Conservation (phyloP, 169 alveolate species). For the Haemoproteus tartakovskyi region DNA sequence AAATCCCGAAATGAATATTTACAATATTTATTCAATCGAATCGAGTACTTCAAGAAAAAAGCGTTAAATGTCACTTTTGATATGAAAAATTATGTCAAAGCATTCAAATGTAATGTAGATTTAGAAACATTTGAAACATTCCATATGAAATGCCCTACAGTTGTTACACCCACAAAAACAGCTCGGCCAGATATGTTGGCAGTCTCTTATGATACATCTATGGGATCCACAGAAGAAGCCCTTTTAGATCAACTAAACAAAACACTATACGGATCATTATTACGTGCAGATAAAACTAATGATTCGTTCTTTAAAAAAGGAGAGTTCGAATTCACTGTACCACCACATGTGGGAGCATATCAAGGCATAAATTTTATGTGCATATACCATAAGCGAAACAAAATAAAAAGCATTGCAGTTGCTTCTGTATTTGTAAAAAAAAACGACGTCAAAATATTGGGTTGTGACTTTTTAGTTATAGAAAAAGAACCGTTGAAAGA, state of each 20-base stretch:
- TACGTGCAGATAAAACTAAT: slow-evolving; percentile 9
- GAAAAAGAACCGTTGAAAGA: no score
- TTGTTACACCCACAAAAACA: no score
- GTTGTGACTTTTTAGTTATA: slow-evolving; percentile 54
- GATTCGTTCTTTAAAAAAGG: slow-evolving; percentile 44
- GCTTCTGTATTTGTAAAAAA: slow-evolving; percentile 54
- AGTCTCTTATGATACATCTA: no score
- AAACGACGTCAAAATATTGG: slow-evolving; percentile 39
- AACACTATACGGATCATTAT: slow-evolving; percentile 10
- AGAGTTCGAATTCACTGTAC: slow-evolving; percentile 14
- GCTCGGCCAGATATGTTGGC: no score
- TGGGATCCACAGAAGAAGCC: slow-evolving; percentile 3
- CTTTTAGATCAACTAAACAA: slow-evolving; percentile 17
- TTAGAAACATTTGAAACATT: slow-evolving; percentile 21
- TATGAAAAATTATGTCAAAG: slow-evolving; percentile 1
- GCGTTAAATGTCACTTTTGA: no score
- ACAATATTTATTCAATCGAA: slow-evolving; percentile 16
- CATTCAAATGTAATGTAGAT: slow-evolving; percentile 36
- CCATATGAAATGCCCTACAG: slow-evolving; percentile 21
- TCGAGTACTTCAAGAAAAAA: slow-evolving; percentile 1
- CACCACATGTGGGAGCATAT: slow-evolving; percentile 44
- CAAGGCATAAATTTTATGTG: slow-evolving; percentile 23
- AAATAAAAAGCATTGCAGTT: no score
- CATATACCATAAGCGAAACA: no score
- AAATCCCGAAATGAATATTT: slow-evolving; percentile 21